phyloP scores from a whole-genome alignment of 306 rosid genomes.

The Casuarina cunninghamiana region DNA sequence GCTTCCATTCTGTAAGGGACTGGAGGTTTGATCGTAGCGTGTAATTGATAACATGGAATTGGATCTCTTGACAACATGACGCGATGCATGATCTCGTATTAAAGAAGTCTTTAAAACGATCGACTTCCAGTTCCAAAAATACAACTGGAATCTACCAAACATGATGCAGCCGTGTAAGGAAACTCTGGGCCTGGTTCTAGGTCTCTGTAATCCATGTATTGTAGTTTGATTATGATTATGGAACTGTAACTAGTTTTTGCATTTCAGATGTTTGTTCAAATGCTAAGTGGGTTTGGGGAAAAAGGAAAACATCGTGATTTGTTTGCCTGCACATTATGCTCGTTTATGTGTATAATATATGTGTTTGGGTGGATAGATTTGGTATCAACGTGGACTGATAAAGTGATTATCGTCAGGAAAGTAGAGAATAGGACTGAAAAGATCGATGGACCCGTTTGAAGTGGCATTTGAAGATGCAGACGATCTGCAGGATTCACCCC shows the following conservation, averaged over 20 bases:
- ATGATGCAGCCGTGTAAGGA: too few species aligned
- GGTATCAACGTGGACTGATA: neutral
- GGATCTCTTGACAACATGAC: too few species aligned
- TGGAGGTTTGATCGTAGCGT: neutral
- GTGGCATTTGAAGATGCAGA: constrained; percentile 4
- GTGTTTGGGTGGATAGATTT: neutral
- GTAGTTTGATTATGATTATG: neutral
- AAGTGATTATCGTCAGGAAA: neutral
- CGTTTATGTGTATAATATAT: too few species aligned
- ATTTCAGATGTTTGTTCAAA: neutral
- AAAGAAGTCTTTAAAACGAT: neutral
- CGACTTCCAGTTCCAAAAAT: neutral
- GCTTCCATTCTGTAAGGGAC: neutral
- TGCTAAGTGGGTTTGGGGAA: neutral
- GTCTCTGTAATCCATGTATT: neutral
- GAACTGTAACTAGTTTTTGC: neutral
- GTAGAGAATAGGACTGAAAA: neutral
- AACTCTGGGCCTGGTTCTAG: too few species aligned
- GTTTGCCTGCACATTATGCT: neutral
- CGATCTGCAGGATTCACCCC: neutral
- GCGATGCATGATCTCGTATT: neutral
- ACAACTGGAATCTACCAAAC: neutral
- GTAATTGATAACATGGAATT: too few species aligned
- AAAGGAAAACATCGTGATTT: neutral
- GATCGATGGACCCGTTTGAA: neutral